phyloP scores from a whole-genome alignment of 345 rosid genomes.

The Limnanthes douglasii region DNA sequence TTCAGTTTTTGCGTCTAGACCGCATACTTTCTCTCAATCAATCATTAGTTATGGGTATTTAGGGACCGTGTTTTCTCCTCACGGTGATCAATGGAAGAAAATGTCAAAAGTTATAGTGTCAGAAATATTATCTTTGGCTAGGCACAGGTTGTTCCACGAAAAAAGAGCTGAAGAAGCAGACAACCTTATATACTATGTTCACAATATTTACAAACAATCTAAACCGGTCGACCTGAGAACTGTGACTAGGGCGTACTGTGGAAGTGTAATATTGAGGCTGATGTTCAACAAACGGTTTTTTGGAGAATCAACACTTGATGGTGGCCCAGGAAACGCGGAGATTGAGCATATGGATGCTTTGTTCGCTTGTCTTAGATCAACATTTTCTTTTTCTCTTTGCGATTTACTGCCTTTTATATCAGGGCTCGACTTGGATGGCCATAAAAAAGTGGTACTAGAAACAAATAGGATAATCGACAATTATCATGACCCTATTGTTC shows the following conservation, averaged over 20 bases:
- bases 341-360: neutral
- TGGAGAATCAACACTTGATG: neutral
- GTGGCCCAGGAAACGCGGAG: neutral
- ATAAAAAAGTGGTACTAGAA: conserved; percentile 7
- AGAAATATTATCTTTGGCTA: neutral
- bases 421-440: conserved; percentile 13
- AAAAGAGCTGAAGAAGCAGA: conserved; percentile 20
- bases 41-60: conserved; percentile 2
- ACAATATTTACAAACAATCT: conserved; percentile 7
- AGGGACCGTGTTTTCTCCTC: neutral
- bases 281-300: neutral
- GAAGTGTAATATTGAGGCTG: neutral
- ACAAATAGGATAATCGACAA: neutral
- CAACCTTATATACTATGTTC: conserved; percentile 13
- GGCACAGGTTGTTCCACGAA: conserved; percentile 6
- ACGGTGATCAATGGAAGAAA: conserved; percentile 15
- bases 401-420: neutral
- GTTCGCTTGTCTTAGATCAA: neutral
- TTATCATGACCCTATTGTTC: conserved; percentile 10
- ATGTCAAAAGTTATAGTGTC: conserved; percentile 12
- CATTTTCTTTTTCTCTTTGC: neutral
- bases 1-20: conserved; percentile 9
- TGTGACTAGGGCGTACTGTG: neutral
- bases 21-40: neutral
- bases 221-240: neutral